These are phyloP conservation scores for Glomus cerebriforme DNA, from an alignment of 192 early-diverging fungal species.

Conservation along the genomic window DNA sequence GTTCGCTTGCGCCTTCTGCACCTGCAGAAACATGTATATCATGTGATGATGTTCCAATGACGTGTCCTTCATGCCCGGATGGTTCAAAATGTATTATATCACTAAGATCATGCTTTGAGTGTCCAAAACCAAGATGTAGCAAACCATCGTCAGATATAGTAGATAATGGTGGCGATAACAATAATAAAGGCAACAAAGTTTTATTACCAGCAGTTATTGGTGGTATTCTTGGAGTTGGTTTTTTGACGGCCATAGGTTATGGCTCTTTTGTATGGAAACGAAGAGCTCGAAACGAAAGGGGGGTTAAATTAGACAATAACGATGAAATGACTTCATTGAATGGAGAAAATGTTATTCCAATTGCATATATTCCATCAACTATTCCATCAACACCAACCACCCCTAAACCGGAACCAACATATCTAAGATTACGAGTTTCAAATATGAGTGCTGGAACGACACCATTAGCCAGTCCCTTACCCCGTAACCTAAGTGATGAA, in stretches of 20 bases:
- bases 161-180: not conserved
- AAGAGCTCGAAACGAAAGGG: not conserved
- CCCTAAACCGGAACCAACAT: not conserved
- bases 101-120: constrained; percentile 1
- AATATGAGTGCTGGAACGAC: constrained; percentile 11
- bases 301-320: not conserved
- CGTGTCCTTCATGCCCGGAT: not conserved
- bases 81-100: not conserved
- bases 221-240: constrained; percentile 3
- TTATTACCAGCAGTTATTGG: constrained; percentile 24
- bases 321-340: not conserved
- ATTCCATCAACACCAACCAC: not conserved
- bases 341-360: constrained; percentile 30
- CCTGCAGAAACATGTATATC: not conserved
- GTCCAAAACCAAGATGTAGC: not conserved
- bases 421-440: not conserved
- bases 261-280: not conserved
- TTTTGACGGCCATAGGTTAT: not conserved
- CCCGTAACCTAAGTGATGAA: not conserved
- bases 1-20: not conserved
- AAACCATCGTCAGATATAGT: not conserved
- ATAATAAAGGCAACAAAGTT: not conserved
- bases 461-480: constrained; percentile 29
- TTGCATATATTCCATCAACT: constrained; percentile 30
- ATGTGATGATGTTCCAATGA: not conserved